These are phyloP conservation scores for Hericium rajendrae DNA, from an alignment of 768 basidiomycete species.

Conservation along the genomic window DNA sequence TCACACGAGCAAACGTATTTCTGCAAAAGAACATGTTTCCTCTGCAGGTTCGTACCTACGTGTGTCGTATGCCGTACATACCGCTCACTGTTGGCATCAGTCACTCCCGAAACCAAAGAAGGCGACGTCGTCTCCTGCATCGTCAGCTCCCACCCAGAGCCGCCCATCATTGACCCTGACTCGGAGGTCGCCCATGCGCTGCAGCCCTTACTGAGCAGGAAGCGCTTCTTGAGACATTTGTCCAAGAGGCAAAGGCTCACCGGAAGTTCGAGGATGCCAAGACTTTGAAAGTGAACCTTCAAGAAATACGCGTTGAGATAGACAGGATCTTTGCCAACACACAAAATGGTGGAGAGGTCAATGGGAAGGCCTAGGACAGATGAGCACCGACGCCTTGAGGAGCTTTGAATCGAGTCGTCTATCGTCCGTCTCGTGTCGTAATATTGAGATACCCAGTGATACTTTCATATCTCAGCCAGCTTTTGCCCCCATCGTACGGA, in stretches of 20 bases:
- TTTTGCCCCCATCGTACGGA: too few relatives aligned
- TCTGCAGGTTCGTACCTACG: constrained; percentile 44
- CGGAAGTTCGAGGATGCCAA: constrained; percentile 95
- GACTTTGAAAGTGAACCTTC: constrained; percentile 67
- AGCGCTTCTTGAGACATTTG: constrained; percentile 78
- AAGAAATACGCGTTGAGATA: constrained; percentile 81
- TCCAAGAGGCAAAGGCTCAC: constrained; percentile 81
- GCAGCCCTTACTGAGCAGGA: constrained; percentile 95
- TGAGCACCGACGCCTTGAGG: not conserved
- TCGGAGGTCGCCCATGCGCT: constrained; percentile 62
- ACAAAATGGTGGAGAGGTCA: constrained; percentile 8
- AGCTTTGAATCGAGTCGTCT: not conserved
- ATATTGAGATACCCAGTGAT: too few relatives aligned
- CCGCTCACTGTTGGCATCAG: constrained; percentile 16
- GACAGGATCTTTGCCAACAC: constrained; percentile 45
- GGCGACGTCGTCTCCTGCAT: constrained; percentile 4
- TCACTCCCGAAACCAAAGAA: constrained; percentile 41
- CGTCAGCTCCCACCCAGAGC: constrained; percentile 14
- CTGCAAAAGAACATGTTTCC: constrained; percentile 88
- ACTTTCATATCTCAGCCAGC: too few relatives aligned
- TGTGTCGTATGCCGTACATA: not conserved
- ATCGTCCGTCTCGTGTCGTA: too few relatives aligned
- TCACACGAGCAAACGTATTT: constrained; percentile 67
- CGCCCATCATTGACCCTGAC: constrained; percentile 43
- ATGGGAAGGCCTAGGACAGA: constrained; percentile 1